Conservation (phyloP, 441 rosid species). For the Viola pubescens region DNA sequence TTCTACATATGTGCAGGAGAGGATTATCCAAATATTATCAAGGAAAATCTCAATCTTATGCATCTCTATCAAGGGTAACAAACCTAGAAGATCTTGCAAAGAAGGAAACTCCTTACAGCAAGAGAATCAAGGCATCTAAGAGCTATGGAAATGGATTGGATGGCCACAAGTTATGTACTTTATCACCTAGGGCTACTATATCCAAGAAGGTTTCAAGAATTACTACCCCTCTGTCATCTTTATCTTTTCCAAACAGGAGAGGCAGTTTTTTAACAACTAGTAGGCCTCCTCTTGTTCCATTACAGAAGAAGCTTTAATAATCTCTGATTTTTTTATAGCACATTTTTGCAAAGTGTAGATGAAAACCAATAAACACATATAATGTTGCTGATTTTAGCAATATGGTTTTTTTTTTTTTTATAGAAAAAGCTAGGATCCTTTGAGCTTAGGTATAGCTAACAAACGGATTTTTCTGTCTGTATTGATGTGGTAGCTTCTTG, state of each 20-base stretch:
- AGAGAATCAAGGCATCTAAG: constrained; percentile 29
- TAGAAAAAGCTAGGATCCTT: too few relatives aligned
- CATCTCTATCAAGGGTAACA: constrained; percentile 30
- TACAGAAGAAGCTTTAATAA: constrained; percentile 24
- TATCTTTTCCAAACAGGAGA: constrained; percentile 17
- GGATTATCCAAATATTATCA: constrained; percentile 39
- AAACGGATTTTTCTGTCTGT: too few relatives aligned
- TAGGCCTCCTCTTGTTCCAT: constrained; percentile 29
- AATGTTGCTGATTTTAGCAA: too few relatives aligned
- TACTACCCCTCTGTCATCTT: constrained; percentile 10
- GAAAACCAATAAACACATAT: background rate
- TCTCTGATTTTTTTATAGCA: background rate
- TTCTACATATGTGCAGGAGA: constrained; percentile 27
- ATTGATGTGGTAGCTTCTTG: too few relatives aligned
- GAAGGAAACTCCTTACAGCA: constrained; percentile 29
- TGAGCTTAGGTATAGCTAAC: too few relatives aligned
- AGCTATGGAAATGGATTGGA: constrained; percentile 34
- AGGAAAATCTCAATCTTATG: constrained; percentile 43
- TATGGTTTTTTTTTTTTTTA: too few relatives aligned
- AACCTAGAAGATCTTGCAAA: constrained; percentile 42
- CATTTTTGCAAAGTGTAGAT: too few relatives aligned
- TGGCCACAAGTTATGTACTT: constrained; percentile 20
- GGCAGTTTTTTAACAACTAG: constrained; percentile 20
- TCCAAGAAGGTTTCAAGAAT: constrained; percentile 33
- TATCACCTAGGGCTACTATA: constrained; percentile 30